Percentiles rank a stretch among this genome's conserved stretches.
phyloP scores from a whole-genome alignment of 148 eudicot species.

The Chenopodium berlandieri region DNA sequence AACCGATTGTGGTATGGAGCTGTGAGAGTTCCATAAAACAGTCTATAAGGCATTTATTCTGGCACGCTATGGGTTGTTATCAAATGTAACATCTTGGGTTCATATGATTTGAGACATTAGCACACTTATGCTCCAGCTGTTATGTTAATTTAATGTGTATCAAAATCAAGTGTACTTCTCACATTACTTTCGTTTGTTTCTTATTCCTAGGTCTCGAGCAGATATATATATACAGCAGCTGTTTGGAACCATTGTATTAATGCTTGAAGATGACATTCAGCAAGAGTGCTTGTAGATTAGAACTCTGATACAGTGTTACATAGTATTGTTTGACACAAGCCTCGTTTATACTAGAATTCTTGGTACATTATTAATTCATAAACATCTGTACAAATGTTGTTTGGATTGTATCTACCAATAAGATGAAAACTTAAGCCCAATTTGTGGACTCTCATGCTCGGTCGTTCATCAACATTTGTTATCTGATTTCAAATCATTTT shows the following conservation, averaged over 20 bases:
- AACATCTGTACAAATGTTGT: background rate
- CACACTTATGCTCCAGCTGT: background rate
- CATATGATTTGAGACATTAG: conserved; percentile 2
- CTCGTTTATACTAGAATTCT: conserved; percentile 14
- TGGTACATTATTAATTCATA: conserved; percentile 2
- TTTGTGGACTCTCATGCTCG: no score
- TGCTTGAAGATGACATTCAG: conserved; percentile 19
- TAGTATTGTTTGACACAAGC: background rate
- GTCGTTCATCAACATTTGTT: background rate
- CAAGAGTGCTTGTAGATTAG: conserved; percentile 20
- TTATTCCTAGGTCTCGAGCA: background rate
- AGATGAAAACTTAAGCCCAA: background rate
- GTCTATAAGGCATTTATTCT: background rate
- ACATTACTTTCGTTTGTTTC: background rate
- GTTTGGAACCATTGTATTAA: conserved; percentile 12
- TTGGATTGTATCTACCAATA: background rate
- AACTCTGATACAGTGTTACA: conserved; percentile 4
- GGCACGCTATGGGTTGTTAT: background rate
- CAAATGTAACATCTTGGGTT: background rate
- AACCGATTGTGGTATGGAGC: background rate
- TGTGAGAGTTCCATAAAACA: background rate
- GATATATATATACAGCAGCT: conserved; percentile 13
- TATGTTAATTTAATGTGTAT: no score
- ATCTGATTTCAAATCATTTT: background rate
- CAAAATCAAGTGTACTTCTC: background rate